Percentiles rank a stretch among this genome's conserved stretches.
These are phyloP conservation scores for Narthecium ossifragum DNA, from an alignment of 106 monocot genomes.

Conservation along the genomic window DNA sequence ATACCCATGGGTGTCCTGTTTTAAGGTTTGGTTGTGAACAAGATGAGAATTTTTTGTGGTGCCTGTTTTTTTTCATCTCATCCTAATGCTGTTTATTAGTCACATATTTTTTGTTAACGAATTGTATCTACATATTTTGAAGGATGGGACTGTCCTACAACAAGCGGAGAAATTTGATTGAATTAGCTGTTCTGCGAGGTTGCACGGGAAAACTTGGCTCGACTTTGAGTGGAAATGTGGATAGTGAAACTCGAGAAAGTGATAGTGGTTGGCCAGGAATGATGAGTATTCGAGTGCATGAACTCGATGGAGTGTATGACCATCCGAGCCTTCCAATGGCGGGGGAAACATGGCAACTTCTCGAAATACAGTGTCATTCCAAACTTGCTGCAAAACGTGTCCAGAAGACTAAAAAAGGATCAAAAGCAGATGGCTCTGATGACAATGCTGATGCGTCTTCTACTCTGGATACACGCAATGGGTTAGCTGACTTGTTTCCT, in stretches of 20 bases:
- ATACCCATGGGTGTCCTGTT: constrained; percentile 82
- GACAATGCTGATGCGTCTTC: constrained; percentile 66
- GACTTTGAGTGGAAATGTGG: constrained; percentile 13
- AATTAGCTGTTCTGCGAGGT: constrained; percentile 74
- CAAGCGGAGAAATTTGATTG: constrained; percentile 86
- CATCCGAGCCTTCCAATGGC: constrained; percentile 81
- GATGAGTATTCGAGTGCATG: constrained; percentile 98
- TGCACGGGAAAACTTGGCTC: constrained; percentile 43
- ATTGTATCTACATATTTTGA: constrained; percentile 5
- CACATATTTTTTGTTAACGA: background rate
- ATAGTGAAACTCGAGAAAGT: constrained; percentile 49
- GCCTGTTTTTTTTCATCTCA: background rate
- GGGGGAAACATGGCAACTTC: constrained; percentile 79
- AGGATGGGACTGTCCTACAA: constrained; percentile 92
- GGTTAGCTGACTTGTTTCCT: constrained; percentile 25
- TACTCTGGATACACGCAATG: constrained; percentile 44
- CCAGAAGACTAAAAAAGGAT: constrained; percentile 83
- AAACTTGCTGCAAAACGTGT: constrained; percentile 76
- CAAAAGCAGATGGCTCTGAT: constrained; percentile 90
- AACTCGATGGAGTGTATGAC: constrained; percentile 89
- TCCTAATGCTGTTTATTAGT: background rate
- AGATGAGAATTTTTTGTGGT: background rate
- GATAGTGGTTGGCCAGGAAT: constrained; percentile 94
- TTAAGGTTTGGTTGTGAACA: constrained; percentile 42
- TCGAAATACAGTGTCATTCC: constrained; percentile 95